Evolutionary conservation across 2,329 filamentous ascomycete species (phyloP).

Genomic region (Claviceps digitariae): DNA sequence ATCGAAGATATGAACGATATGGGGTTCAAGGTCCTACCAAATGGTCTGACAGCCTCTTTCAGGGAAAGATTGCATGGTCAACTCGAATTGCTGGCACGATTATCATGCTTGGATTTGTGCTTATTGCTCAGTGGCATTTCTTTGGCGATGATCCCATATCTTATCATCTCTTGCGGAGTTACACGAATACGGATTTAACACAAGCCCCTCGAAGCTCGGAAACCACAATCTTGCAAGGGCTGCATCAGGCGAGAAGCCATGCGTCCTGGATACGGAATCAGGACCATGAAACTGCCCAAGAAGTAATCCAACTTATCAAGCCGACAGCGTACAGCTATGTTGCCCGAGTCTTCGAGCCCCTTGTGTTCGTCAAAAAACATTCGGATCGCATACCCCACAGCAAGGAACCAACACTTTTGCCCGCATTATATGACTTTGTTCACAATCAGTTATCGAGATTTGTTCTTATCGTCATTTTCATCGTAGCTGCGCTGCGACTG

Average conservation of each 20-base stretch:
- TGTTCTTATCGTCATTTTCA: constrained; percentile 46
- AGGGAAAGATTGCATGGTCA: constrained; percentile 52
- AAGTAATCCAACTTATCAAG: constrained; percentile 64
- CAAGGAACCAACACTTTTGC: constrained; percentile 21
- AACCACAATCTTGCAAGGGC: constrained; percentile 36
- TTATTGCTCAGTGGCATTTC: constrained; percentile 67
- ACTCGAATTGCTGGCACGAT: constrained; percentile 64
- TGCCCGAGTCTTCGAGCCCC: constrained; percentile 59
- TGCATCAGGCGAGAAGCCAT: constrained; percentile 65
- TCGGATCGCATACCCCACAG: constrained; percentile 49
- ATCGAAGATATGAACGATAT: constrained; percentile 10
- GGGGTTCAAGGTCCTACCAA: constrained; percentile 12
- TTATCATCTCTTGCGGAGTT: constrained; percentile 14
- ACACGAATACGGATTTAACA: constrained; percentile 7
- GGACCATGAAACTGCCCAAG: constrained; percentile 64
- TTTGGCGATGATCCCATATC: constrained; percentile 44
- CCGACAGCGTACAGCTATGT: constrained; percentile 58
- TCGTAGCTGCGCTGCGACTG: constrained; percentile 51
- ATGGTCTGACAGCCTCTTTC: constrained; percentile 49
- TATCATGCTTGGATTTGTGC: constrained; percentile 57
- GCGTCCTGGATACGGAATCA: constrained; percentile 65
- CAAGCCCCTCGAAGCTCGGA: constrained; percentile 18
- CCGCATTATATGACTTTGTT: constrained; percentile 49
- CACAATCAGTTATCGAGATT: constrained; percentile 46
- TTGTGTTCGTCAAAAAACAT: constrained; percentile 57